These are phyloP conservation scores for Angomonas deanei DNA, from an alignment of 208 protist genomes.

Conservation along the genomic window DNA sequence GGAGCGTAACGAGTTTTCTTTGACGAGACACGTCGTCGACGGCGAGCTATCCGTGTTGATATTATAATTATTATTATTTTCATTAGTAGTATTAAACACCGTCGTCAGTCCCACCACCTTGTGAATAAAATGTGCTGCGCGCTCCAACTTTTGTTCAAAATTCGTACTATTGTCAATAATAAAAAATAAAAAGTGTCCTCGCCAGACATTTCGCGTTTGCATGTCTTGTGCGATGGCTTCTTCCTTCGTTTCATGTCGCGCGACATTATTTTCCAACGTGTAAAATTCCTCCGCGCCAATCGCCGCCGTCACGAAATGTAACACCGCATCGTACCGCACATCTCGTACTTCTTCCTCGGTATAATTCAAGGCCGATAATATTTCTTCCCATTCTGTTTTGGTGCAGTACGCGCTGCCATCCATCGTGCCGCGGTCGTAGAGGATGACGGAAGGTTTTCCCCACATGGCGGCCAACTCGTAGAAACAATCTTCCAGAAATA, in stretches of 20 bases:
- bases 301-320: constrained; percentile 75
- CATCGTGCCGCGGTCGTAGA: constrained; percentile 57
- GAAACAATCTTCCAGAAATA: constrained; percentile 35
- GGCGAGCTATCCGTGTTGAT: neutral
- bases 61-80: neutral
- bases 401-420: constrained; percentile 53
- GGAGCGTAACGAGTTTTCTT: no score
- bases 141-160: constrained; percentile 44
- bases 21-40: neutral
- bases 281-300: constrained; percentile 60
- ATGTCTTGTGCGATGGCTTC: constrained; percentile 44
- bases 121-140: constrained; percentile 21
- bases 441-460: constrained; percentile 25
- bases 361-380: constrained; percentile 18
- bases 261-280: constrained; percentile 50
- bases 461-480: constrained; percentile 21
- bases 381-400: constrained; percentile 22
- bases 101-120: constrained; percentile 13
- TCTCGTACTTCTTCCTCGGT: constrained; percentile 30
- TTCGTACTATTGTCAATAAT: constrained; percentile 37
- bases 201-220: constrained; percentile 28
- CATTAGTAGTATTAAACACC: neutral
- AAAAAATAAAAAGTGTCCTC: constrained; percentile 25
- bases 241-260: constrained; percentile 42
- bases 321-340: constrained; percentile 52